Percentiles rank a stretch among this genome's conserved stretches.
These are phyloP conservation scores for Ceratocystis alfenasii DNA, from an alignment of 2,329 filamentous ascomycete species.

Conservation along the genomic window DNA sequence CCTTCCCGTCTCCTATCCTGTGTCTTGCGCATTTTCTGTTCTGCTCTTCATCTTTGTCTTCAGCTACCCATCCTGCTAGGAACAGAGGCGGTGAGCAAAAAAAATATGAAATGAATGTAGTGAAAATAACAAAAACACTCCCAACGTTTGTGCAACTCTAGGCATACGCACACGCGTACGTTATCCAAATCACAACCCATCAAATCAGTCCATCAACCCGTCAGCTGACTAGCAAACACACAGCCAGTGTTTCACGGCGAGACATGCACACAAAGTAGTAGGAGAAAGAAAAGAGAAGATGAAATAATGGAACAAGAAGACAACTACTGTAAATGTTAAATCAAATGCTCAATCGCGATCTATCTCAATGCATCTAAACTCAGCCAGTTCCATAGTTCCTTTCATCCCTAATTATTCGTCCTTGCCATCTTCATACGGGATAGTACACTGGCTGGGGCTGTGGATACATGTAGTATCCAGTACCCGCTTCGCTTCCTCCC, in stretches of 20 bases:
- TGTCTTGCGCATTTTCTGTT: too few relatives aligned
- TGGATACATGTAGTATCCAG: constrained; percentile 2
- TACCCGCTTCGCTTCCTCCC: not conserved
- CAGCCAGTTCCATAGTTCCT: not conserved
- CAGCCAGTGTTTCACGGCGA: not conserved
- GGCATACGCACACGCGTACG: too few relatives aligned
- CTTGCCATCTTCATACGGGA: not conserved
- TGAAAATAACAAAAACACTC: too few relatives aligned
- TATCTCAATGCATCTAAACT: not conserved
- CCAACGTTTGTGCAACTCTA: not conserved
- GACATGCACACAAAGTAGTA: not conserved
- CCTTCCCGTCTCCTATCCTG: too few relatives aligned
- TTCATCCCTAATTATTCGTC: not conserved
- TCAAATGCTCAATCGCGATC: not conserved
- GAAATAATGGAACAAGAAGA: not conserved
- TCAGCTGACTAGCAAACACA: not conserved
- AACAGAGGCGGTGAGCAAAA: too few relatives aligned
- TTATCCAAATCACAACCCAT: too few relatives aligned
- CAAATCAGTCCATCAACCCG: not conserved
- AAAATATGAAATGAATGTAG: too few relatives aligned
- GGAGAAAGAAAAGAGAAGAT: not conserved
- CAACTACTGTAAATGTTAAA: not conserved
- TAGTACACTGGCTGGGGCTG: constrained; percentile 5
- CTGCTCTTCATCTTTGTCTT: too few relatives aligned
- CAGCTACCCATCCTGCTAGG: too few relatives aligned